Conservation (phyloP, 2,329 filamentous ascomycete species). For the Drechslerella coelobrocha region DNA sequence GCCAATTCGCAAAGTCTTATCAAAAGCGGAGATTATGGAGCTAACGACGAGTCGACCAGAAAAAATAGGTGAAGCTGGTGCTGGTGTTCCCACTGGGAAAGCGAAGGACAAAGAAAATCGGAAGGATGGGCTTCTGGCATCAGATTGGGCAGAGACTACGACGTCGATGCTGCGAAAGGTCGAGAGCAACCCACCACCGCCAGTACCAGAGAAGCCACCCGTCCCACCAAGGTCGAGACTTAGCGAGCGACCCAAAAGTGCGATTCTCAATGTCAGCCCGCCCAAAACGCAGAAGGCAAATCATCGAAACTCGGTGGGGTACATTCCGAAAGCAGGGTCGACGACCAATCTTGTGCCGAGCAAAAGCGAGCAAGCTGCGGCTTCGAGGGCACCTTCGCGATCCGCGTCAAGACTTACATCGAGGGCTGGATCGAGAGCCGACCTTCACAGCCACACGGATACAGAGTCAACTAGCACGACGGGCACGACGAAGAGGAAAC, state of each 20-base stretch:
- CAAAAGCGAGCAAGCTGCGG: slow-evolving; percentile 7
- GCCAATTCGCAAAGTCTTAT: slow-evolving; percentile 83
- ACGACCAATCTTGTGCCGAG: slow-evolving; percentile 13
- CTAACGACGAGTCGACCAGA: slow-evolving; percentile 61
- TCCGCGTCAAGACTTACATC: slow-evolving; percentile 10
- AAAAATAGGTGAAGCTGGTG: slow-evolving; percentile 43
- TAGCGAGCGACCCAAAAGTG: slow-evolving; percentile 44
- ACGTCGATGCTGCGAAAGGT: slow-evolving; percentile 18
- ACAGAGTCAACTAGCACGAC: slow-evolving; percentile 32
- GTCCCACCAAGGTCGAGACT: slow-evolving; percentile 16
- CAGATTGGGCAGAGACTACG: slow-evolving; percentile 37
- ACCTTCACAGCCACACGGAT: slow-evolving; percentile 24
- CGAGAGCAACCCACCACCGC: slow-evolving; percentile 12
- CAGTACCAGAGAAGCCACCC: slow-evolving; percentile 12
- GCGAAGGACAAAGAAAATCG: slow-evolving; percentile 38
- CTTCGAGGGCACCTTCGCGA: slow-evolving; percentile 18
- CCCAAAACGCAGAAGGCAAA: slow-evolving; percentile 25
- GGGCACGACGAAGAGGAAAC: slow-evolving; percentile 31
- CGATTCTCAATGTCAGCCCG: slow-evolving; percentile 38
- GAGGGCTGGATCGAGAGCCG: slow-evolving; percentile 19
- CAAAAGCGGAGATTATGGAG: slow-evolving; percentile 83
- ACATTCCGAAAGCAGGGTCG: slow-evolving; percentile 19
- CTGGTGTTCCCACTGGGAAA: slow-evolving; percentile 33
- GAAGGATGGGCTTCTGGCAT: slow-evolving; percentile 35
- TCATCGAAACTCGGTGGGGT: slow-evolving; percentile 36